These are phyloP conservation scores for Ogataea degrootiae DNA, from an alignment of 805 yeast species.

Conservation along the genomic window DNA sequence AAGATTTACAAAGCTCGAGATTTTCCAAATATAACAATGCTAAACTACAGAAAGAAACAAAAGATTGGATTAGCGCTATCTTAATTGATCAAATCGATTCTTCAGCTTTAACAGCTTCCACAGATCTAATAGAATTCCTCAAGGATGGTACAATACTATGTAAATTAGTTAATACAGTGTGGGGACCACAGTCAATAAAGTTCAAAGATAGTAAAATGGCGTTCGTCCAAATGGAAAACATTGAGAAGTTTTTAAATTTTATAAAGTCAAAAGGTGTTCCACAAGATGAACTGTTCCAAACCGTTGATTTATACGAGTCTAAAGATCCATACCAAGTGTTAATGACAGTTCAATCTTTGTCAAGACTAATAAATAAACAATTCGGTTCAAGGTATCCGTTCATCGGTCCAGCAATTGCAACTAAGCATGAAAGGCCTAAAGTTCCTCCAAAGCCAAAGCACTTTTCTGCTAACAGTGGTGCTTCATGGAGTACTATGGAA, in stretches of 20 bases:
- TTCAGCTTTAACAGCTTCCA: constrained; percentile 9
- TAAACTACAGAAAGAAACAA: constrained; percentile 29
- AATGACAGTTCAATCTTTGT: constrained; percentile 68
- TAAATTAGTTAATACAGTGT: constrained; percentile 37
- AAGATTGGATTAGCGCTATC: constrained; percentile 49
- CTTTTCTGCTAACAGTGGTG: constrained; percentile 31
- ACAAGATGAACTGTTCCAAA: constrained; percentile 77
- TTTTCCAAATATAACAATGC: constrained; percentile 43
- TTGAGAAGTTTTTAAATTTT: constrained; percentile 61
- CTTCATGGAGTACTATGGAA: constrained; percentile 51
- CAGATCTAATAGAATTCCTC: constrained; percentile 49
- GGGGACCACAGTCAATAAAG: constrained; percentile 34
- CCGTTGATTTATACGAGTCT: constrained; percentile 66
- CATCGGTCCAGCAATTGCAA: constrained; percentile 54
- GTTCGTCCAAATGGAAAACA: constrained; percentile 81
- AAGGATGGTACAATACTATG: constrained; percentile 62
- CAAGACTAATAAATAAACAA: constrained; percentile 59
- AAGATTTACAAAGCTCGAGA: constrained; percentile 51
- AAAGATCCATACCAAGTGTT: constrained; percentile 75
- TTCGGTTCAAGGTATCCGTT: constrained; percentile 43
- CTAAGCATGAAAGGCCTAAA: constrained; percentile 43
- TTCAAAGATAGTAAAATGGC: constrained; percentile 68
- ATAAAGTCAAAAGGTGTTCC: constrained; percentile 66
- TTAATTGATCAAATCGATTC: constrained; percentile 26
- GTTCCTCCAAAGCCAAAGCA: constrained; percentile 53